Percentiles rank a stretch among this genome's conserved stretches.
These are phyloP conservation scores for Gossypium davidsonii DNA, from an alignment of 441 rosid genomes.

Conservation along the genomic window DNA sequence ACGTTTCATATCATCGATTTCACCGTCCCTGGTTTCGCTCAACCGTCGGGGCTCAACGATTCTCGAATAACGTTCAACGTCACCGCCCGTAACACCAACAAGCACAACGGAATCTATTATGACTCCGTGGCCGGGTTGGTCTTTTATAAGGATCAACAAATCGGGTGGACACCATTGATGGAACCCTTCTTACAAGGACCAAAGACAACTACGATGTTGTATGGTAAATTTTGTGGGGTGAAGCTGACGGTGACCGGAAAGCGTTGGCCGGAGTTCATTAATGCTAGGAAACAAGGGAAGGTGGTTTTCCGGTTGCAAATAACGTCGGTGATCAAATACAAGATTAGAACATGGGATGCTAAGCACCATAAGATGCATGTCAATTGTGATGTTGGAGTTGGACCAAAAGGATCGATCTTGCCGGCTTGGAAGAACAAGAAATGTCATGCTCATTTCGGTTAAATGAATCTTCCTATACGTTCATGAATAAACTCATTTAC, in stretches of 20 bases:
- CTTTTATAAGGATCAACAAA: slow-evolving; percentile 49
- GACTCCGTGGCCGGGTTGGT: slow-evolving; percentile 44
- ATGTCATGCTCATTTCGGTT: slow-evolving; percentile 63
- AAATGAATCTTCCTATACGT: background rate
- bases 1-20: slow-evolving; percentile 47
- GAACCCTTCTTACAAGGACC: slow-evolving; percentile 61
- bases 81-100: slow-evolving; percentile 60
- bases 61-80: slow-evolving; percentile 54
- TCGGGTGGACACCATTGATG: slow-evolving; percentile 47
- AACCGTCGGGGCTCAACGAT: slow-evolving; percentile 50
- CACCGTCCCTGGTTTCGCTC: slow-evolving; percentile 49
- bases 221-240: slow-evolving; percentile 41
- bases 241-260: slow-evolving; percentile 46
- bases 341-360: slow-evolving; percentile 52
- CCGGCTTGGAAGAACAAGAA: slow-evolving; percentile 34
- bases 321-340: slow-evolving; percentile 47
- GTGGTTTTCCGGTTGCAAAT: slow-evolving; percentile 56
- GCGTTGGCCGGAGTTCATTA: slow-evolving; percentile 56
- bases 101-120: slow-evolving; percentile 55
- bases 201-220: slow-evolving; percentile 41
- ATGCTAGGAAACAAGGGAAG: slow-evolving; percentile 45
- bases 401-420: slow-evolving; percentile 52
- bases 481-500: background rate
- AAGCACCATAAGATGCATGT: slow-evolving; percentile 64
- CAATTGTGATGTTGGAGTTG: slow-evolving; percentile 47